A percentile compares a stretch with the other conserved stretches of the same genome.
Evolutionary conservation across 495 filamentous ascomycete genomes (phyloP).

Genomic region (Amphirosellinia nigrospora): DNA sequence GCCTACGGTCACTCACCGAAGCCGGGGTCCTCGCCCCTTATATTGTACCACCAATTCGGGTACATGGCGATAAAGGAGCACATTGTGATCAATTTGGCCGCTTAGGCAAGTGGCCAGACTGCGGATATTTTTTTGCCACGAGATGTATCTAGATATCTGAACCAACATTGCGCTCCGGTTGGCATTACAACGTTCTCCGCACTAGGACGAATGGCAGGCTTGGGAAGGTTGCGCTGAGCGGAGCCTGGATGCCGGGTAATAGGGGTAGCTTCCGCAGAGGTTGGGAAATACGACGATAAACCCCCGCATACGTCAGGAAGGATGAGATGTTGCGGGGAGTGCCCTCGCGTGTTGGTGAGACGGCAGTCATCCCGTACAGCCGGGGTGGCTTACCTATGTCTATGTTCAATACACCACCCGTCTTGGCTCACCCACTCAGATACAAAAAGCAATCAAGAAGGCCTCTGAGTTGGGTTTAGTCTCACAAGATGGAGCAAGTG

Average conservation of each 20-base stretch:
- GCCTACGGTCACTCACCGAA: not conserved
- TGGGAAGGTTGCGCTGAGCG: not conserved
- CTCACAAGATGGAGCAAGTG: not conserved
- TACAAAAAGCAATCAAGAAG: not conserved
- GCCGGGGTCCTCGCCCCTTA: conserved; percentile 2
- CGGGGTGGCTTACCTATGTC: not conserved
- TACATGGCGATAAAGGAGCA: not conserved
- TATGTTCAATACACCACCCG: not conserved
- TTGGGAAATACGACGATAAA: not conserved
- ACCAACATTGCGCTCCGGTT: not conserved
- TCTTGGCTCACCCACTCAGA: not conserved
- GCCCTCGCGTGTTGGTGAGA: not conserved
- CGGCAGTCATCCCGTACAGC: conserved; percentile 22
- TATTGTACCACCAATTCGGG: not conserved
- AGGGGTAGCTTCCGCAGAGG: not conserved
- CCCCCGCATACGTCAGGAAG: not conserved
- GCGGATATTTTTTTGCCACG: not conserved
- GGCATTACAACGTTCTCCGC: conserved; percentile 16
- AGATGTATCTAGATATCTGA: not conserved
- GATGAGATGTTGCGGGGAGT: not conserved
- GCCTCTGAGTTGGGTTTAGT: not conserved
- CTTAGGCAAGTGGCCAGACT: not conserved
- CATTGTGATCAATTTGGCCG: not conserved
- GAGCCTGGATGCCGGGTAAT: conserved; percentile 4
- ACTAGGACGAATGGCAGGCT: not conserved